Conservation (phyloP, 2,329 filamentous ascomycete genomes). For the Fusarium torreyae region DNA sequence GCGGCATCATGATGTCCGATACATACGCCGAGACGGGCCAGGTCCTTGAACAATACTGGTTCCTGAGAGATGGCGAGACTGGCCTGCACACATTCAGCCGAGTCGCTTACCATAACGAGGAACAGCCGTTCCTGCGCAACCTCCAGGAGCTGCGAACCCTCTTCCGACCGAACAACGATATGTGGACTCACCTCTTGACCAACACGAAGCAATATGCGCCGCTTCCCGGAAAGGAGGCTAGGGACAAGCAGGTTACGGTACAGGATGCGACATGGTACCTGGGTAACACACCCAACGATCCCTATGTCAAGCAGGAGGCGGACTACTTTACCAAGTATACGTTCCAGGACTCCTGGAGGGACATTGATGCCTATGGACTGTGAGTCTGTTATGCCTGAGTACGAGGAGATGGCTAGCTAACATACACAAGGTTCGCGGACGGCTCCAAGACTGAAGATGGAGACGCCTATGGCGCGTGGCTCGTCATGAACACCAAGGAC, state of each 20-base stretch:
- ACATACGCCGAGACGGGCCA: conserved; percentile 71
- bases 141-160: conserved; percentile 74
- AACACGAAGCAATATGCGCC: conserved; percentile 70
- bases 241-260: conserved; percentile 63
- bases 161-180: conserved; percentile 70
- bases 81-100: conserved; percentile 74
- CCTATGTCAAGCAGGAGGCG: conserved; percentile 69
- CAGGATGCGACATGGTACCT: conserved; percentile 77
- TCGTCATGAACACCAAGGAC: conserved; percentile 76
- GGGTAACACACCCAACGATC: conserved; percentile 66
- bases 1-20: conserved; percentile 72
- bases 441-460: conserved; percentile 62
- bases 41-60: conserved; percentile 75
- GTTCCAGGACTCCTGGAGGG: conserved; percentile 71
- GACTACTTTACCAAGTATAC: conserved; percentile 79
- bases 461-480: conserved; percentile 71
- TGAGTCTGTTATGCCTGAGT: conserved; percentile 16
- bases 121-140: conserved; percentile 69
- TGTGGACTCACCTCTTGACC: conserved; percentile 75
- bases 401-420: conserved; percentile 10
- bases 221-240: conserved; percentile 54
- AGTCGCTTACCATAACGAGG: conserved; percentile 72
- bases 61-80: conserved; percentile 73
- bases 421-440: conserved; percentile 51
- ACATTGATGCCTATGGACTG: conserved; percentile 71